Evolutionary conservation across 2,329 filamentous ascomycete genomes (phyloP), one percentile per base, ranked within the genome.

Genomic region (Diaporthe caulivora): DNA sequence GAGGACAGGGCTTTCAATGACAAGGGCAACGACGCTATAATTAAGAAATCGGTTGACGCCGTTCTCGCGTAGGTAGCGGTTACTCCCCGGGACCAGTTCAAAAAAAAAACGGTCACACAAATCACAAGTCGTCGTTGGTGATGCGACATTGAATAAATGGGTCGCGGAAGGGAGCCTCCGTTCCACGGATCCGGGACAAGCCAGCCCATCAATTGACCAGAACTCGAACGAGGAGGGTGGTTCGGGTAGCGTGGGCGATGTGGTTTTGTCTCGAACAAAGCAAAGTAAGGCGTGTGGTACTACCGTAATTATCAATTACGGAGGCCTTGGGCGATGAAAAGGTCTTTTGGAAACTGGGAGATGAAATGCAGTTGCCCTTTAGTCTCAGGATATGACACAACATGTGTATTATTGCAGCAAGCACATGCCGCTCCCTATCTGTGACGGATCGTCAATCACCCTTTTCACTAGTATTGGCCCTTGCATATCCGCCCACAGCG

Each of bases 151-250:
- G 47, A 65, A 18, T 67, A 65, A 24, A 65, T 67, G 62, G 44
- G n/a, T 10, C 15, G 47, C 62, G 62, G 62, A 67, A 29, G 62
- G 31, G 31, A 67, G 13, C 62, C 15, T 67, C 62, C 62, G 62
- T 53, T 53, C 31, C 31, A 53, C 62, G 37, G 7, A 67, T 49
- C 47, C 62, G 62, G 62, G 47, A 51, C 31, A 65, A 26, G 62
- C 44, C 11, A 13, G 62, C 29, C 6, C 44, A 26, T 4, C 29
- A 37, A 1, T n/a, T n/a, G n/a, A n/a, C n/a, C n/a, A n/a, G n/a
- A n/a, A n/a, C n/a, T n/a, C n/a, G n/a, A 13, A 6, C 29, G 47
- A 18, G 1, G 11, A 37, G 3, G 2, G 13, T 49, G 21, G 29
- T 21, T 53, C 44, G 15, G 26, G 26, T 37, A 37, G 44, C 11